These are phyloP conservation scores for Reticulascus tulasneorum DNA, from an alignment of 2,329 filamentous ascomycete species.

Conservation along the genomic window DNA sequence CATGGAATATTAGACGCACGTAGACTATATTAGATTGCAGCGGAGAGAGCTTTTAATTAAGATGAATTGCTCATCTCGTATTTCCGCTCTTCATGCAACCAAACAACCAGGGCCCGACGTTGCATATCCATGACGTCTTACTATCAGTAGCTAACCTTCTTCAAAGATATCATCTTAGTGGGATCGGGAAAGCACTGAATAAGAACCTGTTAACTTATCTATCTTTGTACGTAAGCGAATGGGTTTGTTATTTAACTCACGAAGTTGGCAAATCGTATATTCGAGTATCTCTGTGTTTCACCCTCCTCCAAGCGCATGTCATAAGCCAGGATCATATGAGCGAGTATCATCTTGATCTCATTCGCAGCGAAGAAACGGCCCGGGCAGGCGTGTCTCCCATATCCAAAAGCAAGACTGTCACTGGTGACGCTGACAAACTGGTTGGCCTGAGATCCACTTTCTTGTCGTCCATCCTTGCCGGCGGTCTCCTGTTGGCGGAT, in stretches of 20 bases:
- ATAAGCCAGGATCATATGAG: constrained; percentile 34
- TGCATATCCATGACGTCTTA: no score
- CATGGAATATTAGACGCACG: no score
- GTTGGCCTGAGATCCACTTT: constrained; percentile 19
- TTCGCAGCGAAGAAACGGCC: constrained; percentile 41
- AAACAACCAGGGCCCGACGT: no score
- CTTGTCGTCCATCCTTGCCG: background rate
- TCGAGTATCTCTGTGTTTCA: constrained; percentile 3
- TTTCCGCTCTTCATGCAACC: no score
- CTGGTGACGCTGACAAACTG: constrained; percentile 36
- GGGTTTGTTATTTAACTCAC: no score
- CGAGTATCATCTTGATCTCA: constrained; percentile 41
- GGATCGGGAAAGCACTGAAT: constrained; percentile 1
- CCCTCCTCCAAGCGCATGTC: constrained; percentile 28
- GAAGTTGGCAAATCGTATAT: background rate
- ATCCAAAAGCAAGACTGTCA: constrained; percentile 30
- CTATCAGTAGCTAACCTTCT: no score
- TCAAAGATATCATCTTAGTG: background rate
- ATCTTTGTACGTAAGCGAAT: no score
- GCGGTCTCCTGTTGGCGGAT: background rate
- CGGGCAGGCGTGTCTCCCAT: constrained; percentile 34
- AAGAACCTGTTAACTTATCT: no score
- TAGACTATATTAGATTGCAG: no score
- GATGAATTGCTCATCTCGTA: no score
- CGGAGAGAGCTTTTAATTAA: no score